phyloP scores from a whole-genome alignment of 2,329 filamentous ascomycete species.

The Penicillium sp. region DNA sequence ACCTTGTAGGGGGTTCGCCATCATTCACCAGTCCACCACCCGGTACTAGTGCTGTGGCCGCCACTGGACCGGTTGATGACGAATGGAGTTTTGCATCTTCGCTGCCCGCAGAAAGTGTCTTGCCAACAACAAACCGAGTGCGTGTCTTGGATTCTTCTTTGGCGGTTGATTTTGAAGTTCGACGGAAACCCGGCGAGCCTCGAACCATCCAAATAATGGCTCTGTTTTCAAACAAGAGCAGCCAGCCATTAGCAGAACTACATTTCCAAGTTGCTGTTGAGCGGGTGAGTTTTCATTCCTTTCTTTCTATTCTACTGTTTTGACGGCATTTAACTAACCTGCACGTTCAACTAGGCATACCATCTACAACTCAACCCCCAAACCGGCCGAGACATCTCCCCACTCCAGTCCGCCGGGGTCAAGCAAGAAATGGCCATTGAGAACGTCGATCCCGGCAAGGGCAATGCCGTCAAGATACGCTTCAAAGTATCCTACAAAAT shows the following conservation, averaged over 20 bases:
- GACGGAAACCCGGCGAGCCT: slow-evolving; percentile 50
- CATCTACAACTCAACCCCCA: slow-evolving; percentile 80
- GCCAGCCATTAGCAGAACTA: slow-evolving; percentile 68
- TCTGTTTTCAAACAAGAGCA: slow-evolving; percentile 77
- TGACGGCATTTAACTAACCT: neutral
- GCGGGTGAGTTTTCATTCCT: slow-evolving; percentile 58
- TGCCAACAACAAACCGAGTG: slow-evolving; percentile 60
- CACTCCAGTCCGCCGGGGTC: slow-evolving; percentile 70
- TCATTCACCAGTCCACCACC: slow-evolving; percentile 12
- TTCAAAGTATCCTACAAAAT: slow-evolving; percentile 83
- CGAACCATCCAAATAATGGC: slow-evolving; percentile 66
- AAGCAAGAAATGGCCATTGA: slow-evolving; percentile 77
- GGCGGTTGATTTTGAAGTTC: slow-evolving; percentile 69
- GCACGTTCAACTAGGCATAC: slow-evolving; percentile 57
- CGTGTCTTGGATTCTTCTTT: slow-evolving; percentile 67
- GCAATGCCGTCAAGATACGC: slow-evolving; percentile 77
- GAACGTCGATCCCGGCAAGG: slow-evolving; percentile 68
- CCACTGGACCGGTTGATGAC: slow-evolving; percentile 56
- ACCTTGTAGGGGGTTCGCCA: slow-evolving; percentile 13
- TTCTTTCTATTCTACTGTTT: neutral
- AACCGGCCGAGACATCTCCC: slow-evolving; percentile 69
- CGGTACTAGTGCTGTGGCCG: slow-evolving; percentile 9
- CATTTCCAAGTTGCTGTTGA: slow-evolving; percentile 92
- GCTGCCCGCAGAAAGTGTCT: slow-evolving; percentile 57
- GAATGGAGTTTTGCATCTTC: slow-evolving; percentile 94